Conservation (phyloP, 2,329 filamentous ascomycete species). For the Cryphonectria naterciae region DNA sequence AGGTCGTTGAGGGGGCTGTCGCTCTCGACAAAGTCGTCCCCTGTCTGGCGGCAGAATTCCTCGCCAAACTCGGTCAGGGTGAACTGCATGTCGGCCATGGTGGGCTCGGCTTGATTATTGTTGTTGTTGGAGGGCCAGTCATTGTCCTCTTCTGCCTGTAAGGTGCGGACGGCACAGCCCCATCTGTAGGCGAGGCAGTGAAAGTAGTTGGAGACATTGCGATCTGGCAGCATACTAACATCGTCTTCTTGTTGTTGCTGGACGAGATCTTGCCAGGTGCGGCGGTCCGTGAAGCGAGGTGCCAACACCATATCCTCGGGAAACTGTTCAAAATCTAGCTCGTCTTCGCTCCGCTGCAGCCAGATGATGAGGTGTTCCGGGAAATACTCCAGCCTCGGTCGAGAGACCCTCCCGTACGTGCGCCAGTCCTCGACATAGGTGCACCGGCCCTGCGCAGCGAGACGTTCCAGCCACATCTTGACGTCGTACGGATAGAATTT, state of each 20-base stretch:
- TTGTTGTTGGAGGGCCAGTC: background rate
- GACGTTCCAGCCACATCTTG: constrained; percentile 37
- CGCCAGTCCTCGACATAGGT: constrained; percentile 31
- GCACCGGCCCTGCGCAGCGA: constrained; percentile 35
- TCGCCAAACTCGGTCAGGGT: background rate
- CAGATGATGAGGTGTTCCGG: constrained; percentile 40
- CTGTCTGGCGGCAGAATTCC: background rate
- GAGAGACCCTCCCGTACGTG: constrained; percentile 35
- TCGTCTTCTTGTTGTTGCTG: background rate
- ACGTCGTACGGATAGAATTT: constrained; percentile 38
- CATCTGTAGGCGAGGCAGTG: constrained; percentile 26
- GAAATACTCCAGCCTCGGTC: constrained; percentile 35
- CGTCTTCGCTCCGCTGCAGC: constrained; percentile 22
- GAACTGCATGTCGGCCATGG: background rate
- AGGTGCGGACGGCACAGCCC: constrained; percentile 7
- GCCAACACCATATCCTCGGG: constrained; percentile 16
- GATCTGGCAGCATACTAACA: background rate
- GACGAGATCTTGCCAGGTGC: constrained; percentile 21
- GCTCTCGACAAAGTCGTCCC: background rate
- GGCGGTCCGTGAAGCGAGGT: constrained; percentile 22
- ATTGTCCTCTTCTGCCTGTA: constrained; percentile 11
- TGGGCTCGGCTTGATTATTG: background rate
- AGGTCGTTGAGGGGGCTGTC: background rate
- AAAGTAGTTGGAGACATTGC: constrained; percentile 17
- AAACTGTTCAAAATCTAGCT: background rate